Conservation (phyloP, 139 green algal genomes). For the Edaphochlamys debaryana region DNA sequence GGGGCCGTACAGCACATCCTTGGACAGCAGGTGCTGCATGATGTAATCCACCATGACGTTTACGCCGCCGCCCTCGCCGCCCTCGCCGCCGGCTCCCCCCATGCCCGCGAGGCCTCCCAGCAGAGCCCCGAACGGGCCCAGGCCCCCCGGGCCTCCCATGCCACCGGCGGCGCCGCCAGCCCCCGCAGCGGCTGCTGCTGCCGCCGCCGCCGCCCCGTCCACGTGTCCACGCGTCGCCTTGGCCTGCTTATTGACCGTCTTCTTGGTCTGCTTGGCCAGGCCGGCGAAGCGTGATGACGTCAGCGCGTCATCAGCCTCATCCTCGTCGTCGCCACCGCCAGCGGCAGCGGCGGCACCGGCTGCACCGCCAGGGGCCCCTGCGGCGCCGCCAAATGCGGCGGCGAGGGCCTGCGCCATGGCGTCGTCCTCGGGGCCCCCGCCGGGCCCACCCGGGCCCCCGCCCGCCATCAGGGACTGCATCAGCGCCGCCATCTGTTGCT, state of each 20-base stretch:
- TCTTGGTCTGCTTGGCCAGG: conserved; percentile 58
- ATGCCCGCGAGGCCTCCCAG: conserved; percentile 4
- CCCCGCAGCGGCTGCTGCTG: neutral
- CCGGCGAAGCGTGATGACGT: conserved; percentile 42
- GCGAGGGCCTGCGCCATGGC: neutral
- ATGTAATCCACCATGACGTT: conserved; percentile 79
- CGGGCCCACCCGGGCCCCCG: neutral
- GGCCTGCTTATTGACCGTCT: conserved; percentile 52
- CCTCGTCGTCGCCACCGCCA: neutral
- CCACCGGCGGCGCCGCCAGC: neutral
- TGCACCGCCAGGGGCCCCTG: neutral
- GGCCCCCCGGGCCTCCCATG: neutral
- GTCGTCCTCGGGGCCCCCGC: neutral
- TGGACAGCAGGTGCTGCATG: conserved; percentile 89
- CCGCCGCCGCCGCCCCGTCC: neutral
- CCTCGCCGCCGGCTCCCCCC: conserved; percentile 11
- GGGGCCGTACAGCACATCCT: conserved; percentile 88
- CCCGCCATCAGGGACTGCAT: conserved; percentile 6
- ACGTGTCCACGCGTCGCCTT: conserved; percentile 45
- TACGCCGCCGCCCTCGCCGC: conserved; percentile 49
- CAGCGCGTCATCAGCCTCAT: conserved; percentile 18
- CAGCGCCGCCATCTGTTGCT: neutral
- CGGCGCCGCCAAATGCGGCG: neutral
- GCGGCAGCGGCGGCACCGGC: neutral
- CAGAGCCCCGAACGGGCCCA: neutral